Evolutionary conservation across 2,329 filamentous ascomycete species (phyloP).

Genomic region (Pseudofabraea citricarpa): DNA sequence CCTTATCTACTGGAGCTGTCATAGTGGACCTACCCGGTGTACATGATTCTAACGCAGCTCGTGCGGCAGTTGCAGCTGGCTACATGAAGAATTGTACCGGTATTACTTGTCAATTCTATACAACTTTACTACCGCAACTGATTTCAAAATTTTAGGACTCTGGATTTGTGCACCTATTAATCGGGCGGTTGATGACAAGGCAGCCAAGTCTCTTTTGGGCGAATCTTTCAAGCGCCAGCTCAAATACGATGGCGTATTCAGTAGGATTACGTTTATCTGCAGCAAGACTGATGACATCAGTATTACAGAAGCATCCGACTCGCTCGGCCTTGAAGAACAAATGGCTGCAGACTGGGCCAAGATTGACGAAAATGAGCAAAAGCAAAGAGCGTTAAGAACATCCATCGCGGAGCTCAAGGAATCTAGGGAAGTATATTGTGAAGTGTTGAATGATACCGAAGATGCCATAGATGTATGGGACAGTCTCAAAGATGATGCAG

Average conservation of each 20-base stretch:
- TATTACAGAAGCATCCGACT: slow-evolving; percentile 30
- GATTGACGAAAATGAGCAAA: slow-evolving; percentile 17
- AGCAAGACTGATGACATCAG: slow-evolving; percentile 58
- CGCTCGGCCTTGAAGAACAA: slow-evolving; percentile 32
- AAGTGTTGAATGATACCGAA: slow-evolving; percentile 31
- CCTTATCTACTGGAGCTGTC: slow-evolving; percentile 43
- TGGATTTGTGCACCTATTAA: slow-evolving; percentile 61
- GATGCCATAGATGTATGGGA: slow-evolving; percentile 43
- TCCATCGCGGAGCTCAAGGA: slow-evolving; percentile 26
- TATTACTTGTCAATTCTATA: no score
- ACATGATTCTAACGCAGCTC: slow-evolving; percentile 44
- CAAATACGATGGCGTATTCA: slow-evolving; percentile 51
- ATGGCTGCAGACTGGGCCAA: slow-evolving; percentile 30
- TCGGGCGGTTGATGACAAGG: slow-evolving; percentile 55
- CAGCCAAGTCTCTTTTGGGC: slow-evolving; percentile 50
- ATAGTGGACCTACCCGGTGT: slow-evolving; percentile 51
- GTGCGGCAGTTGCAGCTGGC: slow-evolving; percentile 37
- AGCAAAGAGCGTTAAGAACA: slow-evolving; percentile 13
- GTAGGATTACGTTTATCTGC: slow-evolving; percentile 54
- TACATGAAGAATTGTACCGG: slow-evolving; percentile 46
- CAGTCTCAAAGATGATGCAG: slow-evolving; percentile 29
- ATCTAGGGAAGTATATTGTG: slow-evolving; percentile 28
- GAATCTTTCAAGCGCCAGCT: slow-evolving; percentile 54
- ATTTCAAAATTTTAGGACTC: slow-evolving; percentile 29
- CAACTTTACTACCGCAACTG: no score